Percentiles rank a stretch among this genome's conserved stretches.
Conservation (phyloP, 495 filamentous ascomycete genomes). For the Aspergillus carlsbadensis region DNA sequence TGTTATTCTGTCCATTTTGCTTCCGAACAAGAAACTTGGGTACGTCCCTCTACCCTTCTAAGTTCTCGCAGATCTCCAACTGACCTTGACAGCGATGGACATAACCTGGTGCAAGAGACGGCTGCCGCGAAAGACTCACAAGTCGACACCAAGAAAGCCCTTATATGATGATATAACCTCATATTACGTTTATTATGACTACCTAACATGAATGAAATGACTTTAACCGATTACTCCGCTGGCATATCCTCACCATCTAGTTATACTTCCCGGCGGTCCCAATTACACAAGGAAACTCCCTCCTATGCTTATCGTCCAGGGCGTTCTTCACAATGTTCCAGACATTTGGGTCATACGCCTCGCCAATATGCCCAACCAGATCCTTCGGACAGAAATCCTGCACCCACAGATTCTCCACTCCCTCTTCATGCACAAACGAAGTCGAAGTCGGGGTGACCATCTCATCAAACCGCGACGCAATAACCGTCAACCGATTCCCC, state of each 20-base stretch:
- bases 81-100: constrained; percentile 22
- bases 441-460: constrained; percentile 48
- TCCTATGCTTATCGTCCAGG: constrained; percentile 36
- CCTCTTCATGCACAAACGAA: constrained; percentile 43
- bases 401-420: constrained; percentile 44
- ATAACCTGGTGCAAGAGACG: constrained; percentile 32
- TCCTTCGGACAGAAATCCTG: constrained; percentile 49
- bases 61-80: background rate
- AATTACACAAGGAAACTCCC: constrained; percentile 35
- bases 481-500: constrained; percentile 48
- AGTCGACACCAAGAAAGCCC: background rate
- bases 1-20: constrained; percentile 36
- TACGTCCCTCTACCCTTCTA: constrained; percentile 19
- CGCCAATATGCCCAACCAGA: constrained; percentile 50
- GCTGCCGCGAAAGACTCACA: background rate
- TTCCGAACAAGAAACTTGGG: constrained; percentile 45
- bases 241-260: background rate
- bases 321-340: constrained; percentile 56
- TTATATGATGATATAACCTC: background rate
- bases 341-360: constrained; percentile 53
- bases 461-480: constrained; percentile 47
- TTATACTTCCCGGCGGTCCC: constrained; percentile 38
- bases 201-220: constrained; percentile 7
- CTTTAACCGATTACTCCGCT: background rate
- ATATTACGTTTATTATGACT: too few species aligned